A percentile compares a stretch with the other conserved stretches of the same genome.
These are phyloP conservation scores for Trichoderma sp. DNA, from an alignment of 2,329 filamentous ascomycete genomes.

Conservation along the genomic window DNA sequence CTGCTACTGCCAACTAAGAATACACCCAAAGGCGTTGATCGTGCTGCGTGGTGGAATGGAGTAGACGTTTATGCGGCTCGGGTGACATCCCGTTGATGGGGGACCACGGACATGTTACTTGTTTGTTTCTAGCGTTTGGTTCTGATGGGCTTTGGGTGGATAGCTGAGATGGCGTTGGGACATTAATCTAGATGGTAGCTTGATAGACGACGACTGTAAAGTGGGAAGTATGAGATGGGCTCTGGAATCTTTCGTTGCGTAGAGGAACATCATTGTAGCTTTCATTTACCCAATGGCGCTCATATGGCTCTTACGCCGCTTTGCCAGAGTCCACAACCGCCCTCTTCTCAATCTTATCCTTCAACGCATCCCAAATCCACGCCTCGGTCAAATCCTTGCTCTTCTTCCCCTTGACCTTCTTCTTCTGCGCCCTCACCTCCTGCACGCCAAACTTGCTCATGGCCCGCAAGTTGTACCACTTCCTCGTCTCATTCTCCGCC, in stretches of 20 bases:
- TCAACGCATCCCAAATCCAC: conserved; percentile 47
- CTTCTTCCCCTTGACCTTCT: conserved; percentile 25
- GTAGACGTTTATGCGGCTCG: background rate
- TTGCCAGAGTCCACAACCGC: background rate
- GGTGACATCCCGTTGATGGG: conserved; percentile 18
- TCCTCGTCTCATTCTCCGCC: conserved; percentile 39
- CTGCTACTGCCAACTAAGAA: background rate
- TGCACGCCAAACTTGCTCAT: conserved; percentile 45
- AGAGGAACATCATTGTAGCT: background rate
- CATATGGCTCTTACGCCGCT: background rate
- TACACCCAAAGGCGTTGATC: background rate
- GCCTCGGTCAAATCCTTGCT: conserved; percentile 38
- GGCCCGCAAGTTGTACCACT: conserved; percentile 46
- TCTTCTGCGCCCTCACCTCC: conserved; percentile 29
- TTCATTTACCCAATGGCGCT: background rate
- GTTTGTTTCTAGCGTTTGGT: conserved; percentile 15
- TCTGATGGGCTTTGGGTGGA: conserved; percentile 2
- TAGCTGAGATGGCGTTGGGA: background rate
- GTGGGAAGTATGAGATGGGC: background rate
- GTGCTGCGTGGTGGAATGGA: background rate
- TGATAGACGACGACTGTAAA: background rate
- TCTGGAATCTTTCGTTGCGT: background rate
- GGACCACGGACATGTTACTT: conserved; percentile 17
- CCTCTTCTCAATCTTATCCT: conserved; percentile 37
- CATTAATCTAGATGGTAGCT: background rate